Percentiles rank a stretch among this genome's conserved stretches.
Evolutionary conservation across 2,329 filamentous ascomycete genomes (phyloP).

Genomic region (Sclerotinia subarctica): DNA sequence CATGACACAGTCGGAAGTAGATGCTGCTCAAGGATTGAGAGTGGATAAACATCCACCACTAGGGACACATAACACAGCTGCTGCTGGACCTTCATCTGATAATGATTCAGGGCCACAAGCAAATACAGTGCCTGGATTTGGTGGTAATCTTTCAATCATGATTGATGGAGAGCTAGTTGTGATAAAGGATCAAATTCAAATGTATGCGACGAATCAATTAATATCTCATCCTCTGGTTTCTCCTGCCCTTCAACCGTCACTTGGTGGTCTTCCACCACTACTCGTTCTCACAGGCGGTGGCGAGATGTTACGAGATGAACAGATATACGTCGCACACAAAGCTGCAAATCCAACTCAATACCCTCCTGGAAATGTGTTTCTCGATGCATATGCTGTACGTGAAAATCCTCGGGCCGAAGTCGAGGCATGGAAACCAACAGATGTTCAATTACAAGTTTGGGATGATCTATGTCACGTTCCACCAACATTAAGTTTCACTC

Average conservation of each 20-base stretch:
- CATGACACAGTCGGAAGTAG: slow-evolving; percentile 37
- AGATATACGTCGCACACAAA: slow-evolving; percentile 93
- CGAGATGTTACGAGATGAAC: slow-evolving; percentile 87
- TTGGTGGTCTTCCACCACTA: slow-evolving; percentile 85
- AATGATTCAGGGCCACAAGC: slow-evolving; percentile 29
- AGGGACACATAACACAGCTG: slow-evolving; percentile 37
- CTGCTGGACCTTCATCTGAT: slow-evolving; percentile 35
- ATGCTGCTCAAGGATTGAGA: slow-evolving; percentile 41
- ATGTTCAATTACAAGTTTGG: slow-evolving; percentile 95
- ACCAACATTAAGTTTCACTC: slow-evolving; percentile 89
- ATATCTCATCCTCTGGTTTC: slow-evolving; percentile 86
- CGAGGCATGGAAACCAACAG: slow-evolving; percentile 71
- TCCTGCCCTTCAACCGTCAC: slow-evolving; percentile 78
- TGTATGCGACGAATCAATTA: slow-evolving; percentile 79
- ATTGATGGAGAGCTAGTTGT: slow-evolving; percentile 69
- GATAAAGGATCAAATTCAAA: slow-evolving; percentile 89
- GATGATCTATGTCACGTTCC: slow-evolving; percentile 91
- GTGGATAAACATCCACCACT: slow-evolving; percentile 32
- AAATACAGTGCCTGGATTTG: slow-evolving; percentile 38
- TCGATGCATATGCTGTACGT: slow-evolving; percentile 58
- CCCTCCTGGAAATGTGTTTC: slow-evolving; percentile 60
- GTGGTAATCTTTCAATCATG: slow-evolving; percentile 56
- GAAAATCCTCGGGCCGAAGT: slow-evolving; percentile 52
- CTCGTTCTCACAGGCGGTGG: slow-evolving; percentile 84
- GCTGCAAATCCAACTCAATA: slow-evolving; percentile 80